phyloP scores from a whole-genome alignment of 1,284 basidiomycete genomes.

The Rhodotorula sp. region DNA sequence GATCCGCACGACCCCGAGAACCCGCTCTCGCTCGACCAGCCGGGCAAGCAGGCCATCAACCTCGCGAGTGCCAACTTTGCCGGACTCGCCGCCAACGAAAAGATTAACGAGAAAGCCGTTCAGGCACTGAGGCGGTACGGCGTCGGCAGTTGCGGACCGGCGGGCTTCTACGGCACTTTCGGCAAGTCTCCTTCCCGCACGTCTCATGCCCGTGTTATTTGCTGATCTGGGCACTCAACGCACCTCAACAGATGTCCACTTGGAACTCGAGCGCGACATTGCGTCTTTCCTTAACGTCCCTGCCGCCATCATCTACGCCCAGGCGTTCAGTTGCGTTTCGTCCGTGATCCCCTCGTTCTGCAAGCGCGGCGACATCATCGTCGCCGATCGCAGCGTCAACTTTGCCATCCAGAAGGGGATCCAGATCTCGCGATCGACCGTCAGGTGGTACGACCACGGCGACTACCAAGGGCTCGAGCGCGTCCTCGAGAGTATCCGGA shows the following conservation, averaged over 20 bases:
- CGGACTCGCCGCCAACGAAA: constrained; percentile 82
- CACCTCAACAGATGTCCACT: constrained; percentile 72
- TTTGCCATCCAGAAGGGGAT: constrained; percentile 98
- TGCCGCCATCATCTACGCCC: constrained; percentile 86
- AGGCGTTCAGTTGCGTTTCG: constrained; percentile 86
- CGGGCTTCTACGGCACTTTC: constrained; percentile 95
- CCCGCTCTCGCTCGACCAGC: constrained; percentile 36
- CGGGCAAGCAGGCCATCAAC: constrained; percentile 73
- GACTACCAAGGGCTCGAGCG: constrained; percentile 87
- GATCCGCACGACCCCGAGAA: constrained; percentile 40
- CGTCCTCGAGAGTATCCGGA: constrained; percentile 76
- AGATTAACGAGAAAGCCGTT: constrained; percentile 79
- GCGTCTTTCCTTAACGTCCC: constrained; percentile 88
- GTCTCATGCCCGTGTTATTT: neutral
- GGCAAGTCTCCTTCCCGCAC: constrained; percentile 55
- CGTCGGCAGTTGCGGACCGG: constrained; percentile 91
- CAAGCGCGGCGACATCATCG: constrained; percentile 96
- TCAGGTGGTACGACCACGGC: constrained; percentile 96
- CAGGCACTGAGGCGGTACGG: constrained; percentile 89
- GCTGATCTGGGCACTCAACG: constrained; percentile 10
- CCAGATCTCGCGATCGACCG: constrained; percentile 86
- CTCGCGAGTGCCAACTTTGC: constrained; percentile 91
- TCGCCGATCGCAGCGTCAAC: constrained; percentile 92
- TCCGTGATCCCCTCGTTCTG: constrained; percentile 97
- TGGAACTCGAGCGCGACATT: constrained; percentile 81